Percentiles rank a stretch among this genome's conserved stretches.
Conservation (phyloP, 2,329 filamentous ascomycete genomes). For the Xylaria sp. region DNA sequence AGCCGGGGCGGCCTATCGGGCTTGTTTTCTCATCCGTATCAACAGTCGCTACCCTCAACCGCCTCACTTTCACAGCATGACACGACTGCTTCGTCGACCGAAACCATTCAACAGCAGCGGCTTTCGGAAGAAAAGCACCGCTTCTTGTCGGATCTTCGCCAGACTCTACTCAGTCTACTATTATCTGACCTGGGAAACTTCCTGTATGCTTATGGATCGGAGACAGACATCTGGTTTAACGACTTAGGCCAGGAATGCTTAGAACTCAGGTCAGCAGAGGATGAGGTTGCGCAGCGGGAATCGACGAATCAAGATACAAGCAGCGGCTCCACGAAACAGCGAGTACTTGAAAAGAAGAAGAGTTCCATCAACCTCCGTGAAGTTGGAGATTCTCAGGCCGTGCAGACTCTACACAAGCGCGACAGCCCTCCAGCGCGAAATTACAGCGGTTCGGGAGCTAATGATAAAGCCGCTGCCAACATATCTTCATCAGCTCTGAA, state of each 20-base stretch:
- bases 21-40: slow-evolving; percentile 59
- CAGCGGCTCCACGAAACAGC: slow-evolving; percentile 60
- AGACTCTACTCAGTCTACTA: slow-evolving; percentile 83
- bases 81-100: slow-evolving; percentile 74
- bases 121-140: slow-evolving; percentile 75
- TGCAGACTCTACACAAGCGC: slow-evolving; percentile 54
- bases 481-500: slow-evolving; percentile 45
- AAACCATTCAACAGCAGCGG: slow-evolving; percentile 72
- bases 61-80: slow-evolving; percentile 67
- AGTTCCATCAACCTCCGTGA: slow-evolving; percentile 73
- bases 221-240: slow-evolving; percentile 90
- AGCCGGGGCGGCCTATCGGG: slow-evolving; percentile 68
- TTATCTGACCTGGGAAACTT: slow-evolving; percentile 89
- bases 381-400: slow-evolving; percentile 55
- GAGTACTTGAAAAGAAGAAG: slow-evolving; percentile 72
- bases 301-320: slow-evolving; percentile 56
- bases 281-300: slow-evolving; percentile 58
- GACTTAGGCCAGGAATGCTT: slow-evolving; percentile 74
- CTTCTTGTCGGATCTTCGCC: slow-evolving; percentile 82
- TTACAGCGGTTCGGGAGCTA: slow-evolving; percentile 56
- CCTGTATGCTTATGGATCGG: slow-evolving; percentile 87
- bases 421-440: slow-evolving; percentile 54
- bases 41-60: slow-evolving; percentile 57
- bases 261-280: slow-evolving; percentile 67
- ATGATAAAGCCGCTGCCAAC: slow-evolving; percentile 53